Evolutionary conservation across 2,329 filamentous ascomycete genomes (phyloP).

Genomic region (Diaporthe sp.): DNA sequence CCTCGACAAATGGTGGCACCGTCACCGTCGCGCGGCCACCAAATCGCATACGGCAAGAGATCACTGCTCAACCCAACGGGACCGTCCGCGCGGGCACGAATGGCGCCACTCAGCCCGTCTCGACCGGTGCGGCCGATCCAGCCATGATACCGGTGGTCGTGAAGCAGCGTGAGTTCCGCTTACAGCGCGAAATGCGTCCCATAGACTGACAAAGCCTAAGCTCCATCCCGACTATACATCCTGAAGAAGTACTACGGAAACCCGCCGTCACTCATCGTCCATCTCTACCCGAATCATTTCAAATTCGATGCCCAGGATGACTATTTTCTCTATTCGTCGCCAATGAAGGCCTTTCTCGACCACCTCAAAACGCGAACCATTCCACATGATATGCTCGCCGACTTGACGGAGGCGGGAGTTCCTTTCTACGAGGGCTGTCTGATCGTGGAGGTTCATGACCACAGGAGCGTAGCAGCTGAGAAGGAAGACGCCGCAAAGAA

Average conservation of each 20-base stretch:
- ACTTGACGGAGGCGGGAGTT: conserved; percentile 79
- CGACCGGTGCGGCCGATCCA: conserved; percentile 31
- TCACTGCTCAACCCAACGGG: conserved; percentile 38
- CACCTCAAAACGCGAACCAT: conserved; percentile 83
- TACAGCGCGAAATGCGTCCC: not conserved
- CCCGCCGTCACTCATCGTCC: conserved; percentile 87
- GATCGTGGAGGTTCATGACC: conserved; percentile 94
- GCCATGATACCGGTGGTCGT: conserved; percentile 52
- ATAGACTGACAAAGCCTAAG: conserved; percentile 32
- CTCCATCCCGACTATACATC: conserved; percentile 56
- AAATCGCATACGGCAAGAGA: conserved; percentile 73
- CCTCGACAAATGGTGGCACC: conserved; percentile 59
- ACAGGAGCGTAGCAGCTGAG: conserved; percentile 75
- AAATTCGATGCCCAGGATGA: conserved; percentile 95
- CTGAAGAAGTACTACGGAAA: conserved; percentile 60
- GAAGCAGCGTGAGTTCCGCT: conserved; percentile 54
- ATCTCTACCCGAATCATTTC: conserved; percentile 88
- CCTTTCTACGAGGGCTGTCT: conserved; percentile 94
- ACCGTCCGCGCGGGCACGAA: conserved; percentile 29
- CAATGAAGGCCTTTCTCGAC: conserved; percentile 86
- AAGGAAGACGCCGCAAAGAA: conserved; percentile 70
- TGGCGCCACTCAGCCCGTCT: conserved; percentile 36
- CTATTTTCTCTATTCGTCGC: conserved; percentile 91
- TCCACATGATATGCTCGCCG: conserved; percentile 89
- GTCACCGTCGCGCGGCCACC: conserved; percentile 64